Conservation (phyloP, 768 basidiomycete species). For the Xanthoconium stramineum region DNA sequence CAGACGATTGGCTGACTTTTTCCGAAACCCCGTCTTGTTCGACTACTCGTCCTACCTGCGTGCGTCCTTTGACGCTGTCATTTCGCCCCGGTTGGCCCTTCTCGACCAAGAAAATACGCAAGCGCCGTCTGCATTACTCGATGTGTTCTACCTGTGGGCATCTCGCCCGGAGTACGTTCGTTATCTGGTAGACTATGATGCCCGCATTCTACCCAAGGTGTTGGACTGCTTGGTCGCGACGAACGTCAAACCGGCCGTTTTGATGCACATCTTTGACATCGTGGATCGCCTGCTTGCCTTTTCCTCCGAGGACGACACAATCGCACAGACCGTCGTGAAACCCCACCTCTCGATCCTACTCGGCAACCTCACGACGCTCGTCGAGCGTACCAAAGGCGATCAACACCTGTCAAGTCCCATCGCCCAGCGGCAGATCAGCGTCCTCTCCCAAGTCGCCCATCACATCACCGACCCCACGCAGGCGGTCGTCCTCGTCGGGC, state of each 20-base stretch:
- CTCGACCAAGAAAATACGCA: slow-evolving; percentile 88
- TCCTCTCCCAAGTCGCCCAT: slow-evolving; percentile 77
- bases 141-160: slow-evolving; percentile 81
- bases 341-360: slow-evolving; percentile 74
- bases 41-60: slow-evolving; percentile 72
- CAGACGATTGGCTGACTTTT: slow-evolving; percentile 86
- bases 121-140: slow-evolving; percentile 83
- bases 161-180: slow-evolving; percentile 49
- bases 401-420: slow-evolving; percentile 56
- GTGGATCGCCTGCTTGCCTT: slow-evolving; percentile 65
- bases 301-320: slow-evolving; percentile 46
- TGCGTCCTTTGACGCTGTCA: slow-evolving; percentile 63
- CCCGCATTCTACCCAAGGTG: slow-evolving; percentile 66
- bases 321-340: slow-evolving; percentile 55
- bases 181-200: slow-evolving; percentile 70
- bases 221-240: slow-evolving; percentile 78
- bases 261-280: slow-evolving; percentile 81
- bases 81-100: slow-evolving; percentile 74
- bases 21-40: slow-evolving; percentile 68
- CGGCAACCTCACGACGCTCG: slow-evolving; percentile 62
- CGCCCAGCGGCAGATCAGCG: slow-evolving; percentile 75
- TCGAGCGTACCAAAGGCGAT: slow-evolving; percentile 57
- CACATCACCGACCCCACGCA: slow-evolving; percentile 68
- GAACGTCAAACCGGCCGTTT: slow-evolving; percentile 83
- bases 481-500: slow-evolving; percentile 63